Evolutionary conservation across 352 stramenopile genomes (phyloP).

Genomic region (Peronospora farinosa): DNA sequence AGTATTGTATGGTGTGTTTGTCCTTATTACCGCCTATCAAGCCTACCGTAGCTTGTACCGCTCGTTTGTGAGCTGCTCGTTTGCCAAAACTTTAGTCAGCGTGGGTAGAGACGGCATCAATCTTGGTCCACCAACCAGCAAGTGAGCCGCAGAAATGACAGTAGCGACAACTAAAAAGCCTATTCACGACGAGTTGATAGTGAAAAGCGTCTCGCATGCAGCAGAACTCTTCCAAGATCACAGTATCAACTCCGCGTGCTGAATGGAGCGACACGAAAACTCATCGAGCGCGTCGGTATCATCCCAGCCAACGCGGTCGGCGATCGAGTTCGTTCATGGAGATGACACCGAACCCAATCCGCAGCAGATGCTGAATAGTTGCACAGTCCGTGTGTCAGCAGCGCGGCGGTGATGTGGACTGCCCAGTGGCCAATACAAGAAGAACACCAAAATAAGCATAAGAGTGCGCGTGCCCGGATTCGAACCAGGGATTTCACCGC

Average conservation of each 20-base stretch:
- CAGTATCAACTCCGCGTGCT: background rate
- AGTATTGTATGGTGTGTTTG: no score
- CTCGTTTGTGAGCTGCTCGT: background rate
- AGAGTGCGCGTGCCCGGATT: constrained; percentile 13
- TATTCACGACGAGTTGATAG: no score
- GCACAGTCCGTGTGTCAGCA: background rate
- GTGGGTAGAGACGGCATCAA: no score
- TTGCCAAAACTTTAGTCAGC: no score
- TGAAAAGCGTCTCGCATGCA: no score
- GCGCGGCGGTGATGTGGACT: background rate
- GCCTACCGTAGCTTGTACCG: background rate
- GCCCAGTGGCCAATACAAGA: background rate
- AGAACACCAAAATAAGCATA: constrained; percentile 1
- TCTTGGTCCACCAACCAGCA: no score
- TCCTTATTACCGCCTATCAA: background rate
- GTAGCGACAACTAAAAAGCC: no score
- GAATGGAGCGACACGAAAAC: background rate
- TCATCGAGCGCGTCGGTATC: background rate
- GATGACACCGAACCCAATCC: no score
- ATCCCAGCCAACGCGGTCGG: background rate
- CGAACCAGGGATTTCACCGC: constrained; percentile 15
- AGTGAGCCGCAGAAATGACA: no score
- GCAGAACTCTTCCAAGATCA: no score
- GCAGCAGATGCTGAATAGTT: no score
- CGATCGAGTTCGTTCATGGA: background rate